phyloP scores from a whole-genome alignment of 495 filamentous ascomycete genomes.

The Podospora didyma region DNA sequence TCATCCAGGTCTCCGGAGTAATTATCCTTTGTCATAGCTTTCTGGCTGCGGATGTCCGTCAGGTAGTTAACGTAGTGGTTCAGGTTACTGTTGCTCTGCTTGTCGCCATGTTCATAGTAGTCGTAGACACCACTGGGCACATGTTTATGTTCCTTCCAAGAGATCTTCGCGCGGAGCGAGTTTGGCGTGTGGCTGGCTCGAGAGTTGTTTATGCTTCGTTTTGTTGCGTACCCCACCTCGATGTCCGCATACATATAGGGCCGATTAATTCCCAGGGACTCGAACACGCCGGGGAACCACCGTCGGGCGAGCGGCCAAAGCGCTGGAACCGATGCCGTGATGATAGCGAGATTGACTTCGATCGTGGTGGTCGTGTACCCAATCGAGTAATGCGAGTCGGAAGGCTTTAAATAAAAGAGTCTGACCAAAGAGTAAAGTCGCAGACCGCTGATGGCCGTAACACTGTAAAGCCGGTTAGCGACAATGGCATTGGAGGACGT shows the following conservation, averaged over 20 bases:
- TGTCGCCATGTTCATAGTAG: not conserved
- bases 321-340: slow-evolving; percentile 42
- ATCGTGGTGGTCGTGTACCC: slow-evolving; percentile 43
- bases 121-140: not conserved
- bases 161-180: slow-evolving; percentile 10
- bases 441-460: slow-evolving; percentile 42
- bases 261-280: slow-evolving; percentile 22
- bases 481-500: not conserved
- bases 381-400: slow-evolving; percentile 32
- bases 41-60: not conserved
- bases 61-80: not conserved
- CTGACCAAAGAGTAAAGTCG: slow-evolving; percentile 25
- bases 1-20: not conserved
- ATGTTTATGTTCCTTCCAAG: slow-evolving; percentile 6
- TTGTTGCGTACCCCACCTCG: slow-evolving; percentile 14
- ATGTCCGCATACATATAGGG: slow-evolving; percentile 22
- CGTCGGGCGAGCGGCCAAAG: slow-evolving; percentile 32
- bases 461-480: slow-evolving; percentile 29
- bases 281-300: slow-evolving; percentile 21
- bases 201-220: not conserved
- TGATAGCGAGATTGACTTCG: slow-evolving; percentile 51
- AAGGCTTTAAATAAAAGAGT: slow-evolving; percentile 20
- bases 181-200: not conserved
- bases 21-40: not conserved
- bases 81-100: not conserved